A percentile compares a stretch with the other conserved stretches of the same genome.
phyloP scores from a whole-genome alignment of 352 stramenopile genomes.

The Globisporangium paroecandrum region DNA sequence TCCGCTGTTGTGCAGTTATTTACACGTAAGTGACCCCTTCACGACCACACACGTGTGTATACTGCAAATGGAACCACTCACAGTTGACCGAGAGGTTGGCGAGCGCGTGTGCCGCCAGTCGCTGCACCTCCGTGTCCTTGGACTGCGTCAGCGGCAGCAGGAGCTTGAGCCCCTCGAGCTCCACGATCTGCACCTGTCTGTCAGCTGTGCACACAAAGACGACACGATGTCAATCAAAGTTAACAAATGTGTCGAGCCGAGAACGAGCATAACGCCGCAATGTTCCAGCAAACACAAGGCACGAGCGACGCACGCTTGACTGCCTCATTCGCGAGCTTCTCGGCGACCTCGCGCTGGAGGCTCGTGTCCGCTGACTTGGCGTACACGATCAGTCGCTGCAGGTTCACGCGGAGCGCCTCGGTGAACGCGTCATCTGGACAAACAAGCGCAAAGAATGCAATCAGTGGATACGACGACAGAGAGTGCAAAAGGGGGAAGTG shows the following conservation, averaged over 20 bases:
- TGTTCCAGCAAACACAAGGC: neutral
- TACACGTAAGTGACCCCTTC: neutral
- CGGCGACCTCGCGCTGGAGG: slow-evolving; percentile 90
- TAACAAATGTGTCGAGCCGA: neutral
- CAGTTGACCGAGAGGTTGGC: slow-evolving; percentile 94
- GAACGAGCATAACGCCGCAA: neutral
- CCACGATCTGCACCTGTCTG: slow-evolving; percentile 92
- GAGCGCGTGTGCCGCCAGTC: slow-evolving; percentile 90
- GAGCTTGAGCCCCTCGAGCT: slow-evolving; percentile 90
- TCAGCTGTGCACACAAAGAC: slow-evolving; percentile 48
- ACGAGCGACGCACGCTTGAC: slow-evolving; percentile 77
- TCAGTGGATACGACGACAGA: neutral
- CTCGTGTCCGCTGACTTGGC: slow-evolving; percentile 87
- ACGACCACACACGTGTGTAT: neutral
- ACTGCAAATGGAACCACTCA: slow-evolving; percentile 23
- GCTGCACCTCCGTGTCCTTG: slow-evolving; percentile 91
- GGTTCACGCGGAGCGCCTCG: slow-evolving; percentile 83
- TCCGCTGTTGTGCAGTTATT: slow-evolving; percentile 47
- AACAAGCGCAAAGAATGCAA: neutral
- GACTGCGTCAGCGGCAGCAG: slow-evolving; percentile 91
- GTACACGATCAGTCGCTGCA: slow-evolving; percentile 92
- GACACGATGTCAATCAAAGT: neutral
- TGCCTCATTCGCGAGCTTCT: slow-evolving; percentile 94
- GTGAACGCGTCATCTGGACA: slow-evolving; percentile 83
- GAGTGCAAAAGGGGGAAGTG: neutral